phyloP scores from a whole-genome alignment of 2,329 filamentous ascomycete genomes.

The Teratosphaeria gauchensis region DNA sequence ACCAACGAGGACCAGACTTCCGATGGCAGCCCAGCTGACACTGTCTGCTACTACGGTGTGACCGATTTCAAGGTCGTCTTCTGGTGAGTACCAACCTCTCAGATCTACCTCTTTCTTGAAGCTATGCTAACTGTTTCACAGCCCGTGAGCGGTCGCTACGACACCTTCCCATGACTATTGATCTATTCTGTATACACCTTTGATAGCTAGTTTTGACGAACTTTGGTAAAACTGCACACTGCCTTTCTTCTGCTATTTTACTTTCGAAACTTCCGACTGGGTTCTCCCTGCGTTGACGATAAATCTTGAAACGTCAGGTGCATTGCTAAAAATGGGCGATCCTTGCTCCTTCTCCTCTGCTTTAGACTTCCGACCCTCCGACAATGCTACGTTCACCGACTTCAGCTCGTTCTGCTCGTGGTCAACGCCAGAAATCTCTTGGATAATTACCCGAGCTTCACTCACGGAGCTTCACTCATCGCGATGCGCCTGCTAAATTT shows the following conservation, averaged over 20 bases:
- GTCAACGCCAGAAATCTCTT: too few species aligned
- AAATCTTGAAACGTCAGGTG: not conserved
- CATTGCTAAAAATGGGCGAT: not conserved
- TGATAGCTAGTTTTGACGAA: not conserved
- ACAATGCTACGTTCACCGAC: too few species aligned
- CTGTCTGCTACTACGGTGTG: constrained; percentile 22
- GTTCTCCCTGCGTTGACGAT: not conserved
- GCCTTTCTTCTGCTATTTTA: not conserved
- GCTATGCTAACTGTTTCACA: not conserved
- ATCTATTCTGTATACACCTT: not conserved
- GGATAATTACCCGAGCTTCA: too few species aligned
- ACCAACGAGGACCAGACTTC: constrained; percentile 16
- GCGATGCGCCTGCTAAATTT: too few species aligned
- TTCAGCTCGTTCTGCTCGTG: too few species aligned
- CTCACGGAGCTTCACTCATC: too few species aligned
- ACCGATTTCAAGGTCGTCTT: constrained; percentile 20
- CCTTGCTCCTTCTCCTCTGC: not conserved
- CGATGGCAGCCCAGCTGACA: constrained; percentile 19
- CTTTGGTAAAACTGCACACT: not conserved
- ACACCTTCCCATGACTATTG: not conserved
- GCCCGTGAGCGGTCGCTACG: not conserved
- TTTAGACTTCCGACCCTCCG: too few species aligned
- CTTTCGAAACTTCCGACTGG: not conserved
- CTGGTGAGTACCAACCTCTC: constrained; percentile 5
- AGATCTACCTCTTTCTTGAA: not conserved